These are phyloP conservation scores for Zygotorulaspora florentina DNA, from an alignment of 805 yeast species.

Conservation along the genomic window DNA sequence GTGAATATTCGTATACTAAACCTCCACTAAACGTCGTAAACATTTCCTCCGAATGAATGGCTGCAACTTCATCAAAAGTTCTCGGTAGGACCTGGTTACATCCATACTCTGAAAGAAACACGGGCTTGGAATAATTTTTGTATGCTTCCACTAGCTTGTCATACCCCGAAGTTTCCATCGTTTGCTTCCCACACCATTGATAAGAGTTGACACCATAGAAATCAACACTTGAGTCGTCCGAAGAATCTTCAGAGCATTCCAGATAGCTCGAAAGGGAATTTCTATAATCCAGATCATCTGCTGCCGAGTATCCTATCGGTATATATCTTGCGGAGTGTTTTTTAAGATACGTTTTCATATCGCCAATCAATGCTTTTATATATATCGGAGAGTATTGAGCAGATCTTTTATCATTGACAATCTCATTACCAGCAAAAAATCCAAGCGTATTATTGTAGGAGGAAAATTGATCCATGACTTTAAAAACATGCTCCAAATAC, in stretches of 20 bases:
- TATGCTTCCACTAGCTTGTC: slow-evolving; percentile 68
- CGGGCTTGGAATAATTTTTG: slow-evolving; percentile 62
- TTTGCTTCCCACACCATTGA: slow-evolving; percentile 94
- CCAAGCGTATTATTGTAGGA: slow-evolving; percentile 85
- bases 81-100: slow-evolving; percentile 82
- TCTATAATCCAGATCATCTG: slow-evolving; percentile 81
- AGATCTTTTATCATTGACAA: slow-evolving; percentile 74
- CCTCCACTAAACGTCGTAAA: slow-evolving; percentile 79
- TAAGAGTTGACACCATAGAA: slow-evolving; percentile 94
- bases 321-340: slow-evolving; percentile 56
- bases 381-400: slow-evolving; percentile 65
- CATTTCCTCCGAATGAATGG: slow-evolving; percentile 72
- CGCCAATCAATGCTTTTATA: slow-evolving; percentile 74
- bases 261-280: slow-evolving; percentile 73
- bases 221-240: slow-evolving; percentile 56
- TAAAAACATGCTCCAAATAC: slow-evolving; percentile 72
- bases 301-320: slow-evolving; percentile 96
- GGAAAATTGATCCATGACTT: slow-evolving; percentile 75
- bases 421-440: slow-evolving; percentile 89
- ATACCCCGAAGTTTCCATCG: slow-evolving; percentile 75
- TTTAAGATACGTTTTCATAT: slow-evolving; percentile 68
- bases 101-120: slow-evolving; percentile 88
- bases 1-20: slow-evolving; percentile 72
- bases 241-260: slow-evolving; percentile 58
- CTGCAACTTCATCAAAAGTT: slow-evolving; percentile 65